Evolutionary conservation across 352 stramenopile species (phyloP), one percentile per base, ranked within the genome.

Genomic region (Globisporangium viniferum): DNA sequence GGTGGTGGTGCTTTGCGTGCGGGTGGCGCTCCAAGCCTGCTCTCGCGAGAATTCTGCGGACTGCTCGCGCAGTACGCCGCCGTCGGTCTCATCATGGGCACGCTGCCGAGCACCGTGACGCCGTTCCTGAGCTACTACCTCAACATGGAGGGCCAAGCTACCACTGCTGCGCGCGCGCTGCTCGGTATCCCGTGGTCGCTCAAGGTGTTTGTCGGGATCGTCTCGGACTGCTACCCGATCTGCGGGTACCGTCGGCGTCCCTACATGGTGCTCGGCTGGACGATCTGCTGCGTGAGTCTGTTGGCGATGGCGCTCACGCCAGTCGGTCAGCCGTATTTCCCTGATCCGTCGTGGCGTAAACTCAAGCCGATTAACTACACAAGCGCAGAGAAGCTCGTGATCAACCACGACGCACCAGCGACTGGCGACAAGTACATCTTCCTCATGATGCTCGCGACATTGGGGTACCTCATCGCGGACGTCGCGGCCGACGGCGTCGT

Each of bases 221-320:
- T 90, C n/a, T 85, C 80, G 1, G 81, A 90, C 62, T 82, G 75
- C 53, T 86, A 84, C 58, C 81, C 81, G 10, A 77, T 90, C 59
- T 71, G 66, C 10, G 81, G 81, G 36, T 88, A 84, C 48, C 74
- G 77, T 9, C 74, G 81, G 22, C 70, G 79, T 1, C 80, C 81
- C 24, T 90, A 87, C 65, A 88, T 90, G 74, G 36, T 88, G 35
- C 69, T 89, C 20, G 81, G 79, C 24, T 89, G 81, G 81, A 41
- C 65, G 35, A 33, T 33, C 31, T 33, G 31, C 31, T 33, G 31
- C 31, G 31, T 33, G 31, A 33, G 31, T 33, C 31, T 33, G 31
- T 5, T 33, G 31, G 31, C 31, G 31, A 33, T 33, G 31, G 31
- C 31, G 31, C 31, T 33, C 31, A 33, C 31, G 31, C 31, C 31